phyloP scores from a whole-genome alignment of 1,284 basidiomycete genomes.

The Hemileia vastatrix region DNA sequence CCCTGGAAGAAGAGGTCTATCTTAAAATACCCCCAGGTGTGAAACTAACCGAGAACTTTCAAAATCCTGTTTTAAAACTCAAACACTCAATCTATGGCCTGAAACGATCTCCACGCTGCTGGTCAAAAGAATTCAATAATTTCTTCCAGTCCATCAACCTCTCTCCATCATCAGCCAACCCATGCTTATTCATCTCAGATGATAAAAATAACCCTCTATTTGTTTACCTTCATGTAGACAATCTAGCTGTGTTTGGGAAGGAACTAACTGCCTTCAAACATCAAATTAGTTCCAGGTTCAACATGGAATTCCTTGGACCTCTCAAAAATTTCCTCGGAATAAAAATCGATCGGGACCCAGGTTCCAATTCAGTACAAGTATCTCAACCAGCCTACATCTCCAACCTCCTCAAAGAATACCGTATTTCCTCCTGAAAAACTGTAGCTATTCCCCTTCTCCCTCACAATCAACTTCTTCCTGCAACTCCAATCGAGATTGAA shows the following conservation, averaged over 20 bases:
- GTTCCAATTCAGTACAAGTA: too few relatives aligned
- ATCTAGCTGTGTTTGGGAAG: neutral
- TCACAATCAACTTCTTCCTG: too few relatives aligned
- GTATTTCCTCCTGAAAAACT: too few relatives aligned
- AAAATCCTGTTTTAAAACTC: neutral
- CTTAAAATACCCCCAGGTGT: neutral
- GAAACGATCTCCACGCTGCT: neutral
- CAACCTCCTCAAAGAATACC: neutral
- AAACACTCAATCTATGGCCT: constrained; percentile 1
- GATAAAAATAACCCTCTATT: neutral
- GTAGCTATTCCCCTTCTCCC: too few relatives aligned
- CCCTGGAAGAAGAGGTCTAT: neutral
- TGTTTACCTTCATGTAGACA: neutral
- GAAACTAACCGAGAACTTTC: neutral
- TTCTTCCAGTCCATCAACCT: neutral
- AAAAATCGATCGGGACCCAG: too few relatives aligned
- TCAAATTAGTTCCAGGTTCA: neutral
- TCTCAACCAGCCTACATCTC: neutral
- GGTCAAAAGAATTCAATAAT: neutral
- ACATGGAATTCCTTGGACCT: neutral
- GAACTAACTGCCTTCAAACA: neutral
- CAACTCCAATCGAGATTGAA: too few relatives aligned
- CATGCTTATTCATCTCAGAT: neutral
- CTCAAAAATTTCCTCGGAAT: neutral
- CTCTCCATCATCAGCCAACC: neutral